Percentiles rank a stretch among this genome's conserved stretches.
phyloP scores from a whole-genome alignment of 805 yeast genomes.

The Saccharomycopsis olivae region DNA sequence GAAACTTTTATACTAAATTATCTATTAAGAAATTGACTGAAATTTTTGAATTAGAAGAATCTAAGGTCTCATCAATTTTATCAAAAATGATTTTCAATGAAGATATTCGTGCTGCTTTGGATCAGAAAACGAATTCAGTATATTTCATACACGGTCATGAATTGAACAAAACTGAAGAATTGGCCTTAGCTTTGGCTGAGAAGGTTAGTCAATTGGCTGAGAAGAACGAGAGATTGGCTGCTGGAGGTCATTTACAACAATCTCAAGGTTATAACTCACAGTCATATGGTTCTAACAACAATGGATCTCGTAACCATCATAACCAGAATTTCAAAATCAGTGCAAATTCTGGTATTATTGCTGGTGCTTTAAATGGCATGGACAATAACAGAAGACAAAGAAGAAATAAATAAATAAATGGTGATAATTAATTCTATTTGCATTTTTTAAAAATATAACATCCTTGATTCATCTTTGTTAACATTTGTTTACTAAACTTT shows the following conservation, averaged over 20 bases:
- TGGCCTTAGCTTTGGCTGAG: constrained; percentile 77
- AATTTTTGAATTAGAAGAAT: constrained; percentile 52
- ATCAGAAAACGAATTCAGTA: constrained; percentile 51
- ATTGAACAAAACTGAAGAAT: constrained; percentile 74
- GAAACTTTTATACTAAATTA: constrained; percentile 62
- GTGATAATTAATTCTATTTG: too few relatives aligned
- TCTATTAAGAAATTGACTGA: constrained; percentile 55
- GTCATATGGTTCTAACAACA: constrained; percentile 18
- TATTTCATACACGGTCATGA: constrained; percentile 70
- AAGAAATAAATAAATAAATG: constrained; percentile 6
- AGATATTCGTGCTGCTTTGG: constrained; percentile 68
- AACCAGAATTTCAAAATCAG: constrained; percentile 23
- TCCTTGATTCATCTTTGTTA: too few relatives aligned
- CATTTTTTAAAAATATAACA: too few relatives aligned
- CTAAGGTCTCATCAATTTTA: constrained; percentile 50
- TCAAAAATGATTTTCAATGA: constrained; percentile 67
- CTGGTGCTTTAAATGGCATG: constrained; percentile 30
- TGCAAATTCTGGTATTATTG: constrained; percentile 26
- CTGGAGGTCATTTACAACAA: constrained; percentile 52
- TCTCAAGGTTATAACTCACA: constrained; percentile 17
- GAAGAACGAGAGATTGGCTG: constrained; percentile 74
- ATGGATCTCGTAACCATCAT: constrained; percentile 21
- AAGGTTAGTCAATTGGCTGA: constrained; percentile 70
- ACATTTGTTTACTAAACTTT: too few relatives aligned
- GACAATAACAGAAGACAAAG: constrained; percentile 14